Base-by-base conservation (phyloP, 2,329 filamentous ascomycete species). In the Pseudocercospora fuligena region DNA sequence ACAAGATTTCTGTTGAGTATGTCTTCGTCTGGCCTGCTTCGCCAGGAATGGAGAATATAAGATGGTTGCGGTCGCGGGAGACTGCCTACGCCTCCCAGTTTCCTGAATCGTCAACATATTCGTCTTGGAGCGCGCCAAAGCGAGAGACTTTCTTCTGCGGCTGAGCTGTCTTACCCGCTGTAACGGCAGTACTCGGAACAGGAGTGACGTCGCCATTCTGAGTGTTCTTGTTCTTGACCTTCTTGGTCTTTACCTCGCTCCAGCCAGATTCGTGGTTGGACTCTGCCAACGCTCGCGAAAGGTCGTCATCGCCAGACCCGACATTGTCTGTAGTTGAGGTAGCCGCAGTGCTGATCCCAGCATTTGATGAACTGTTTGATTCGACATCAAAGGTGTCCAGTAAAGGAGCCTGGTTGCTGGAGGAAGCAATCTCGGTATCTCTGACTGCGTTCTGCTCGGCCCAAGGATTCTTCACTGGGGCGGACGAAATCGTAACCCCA, bases 231-330 rank as follows among this genome's bases (percentile, higher is more conserved):
- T 84, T 85, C 76, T 83, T 83, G 76, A 85, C 83, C 69, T 81
- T 80, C 81, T 88, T 89, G 70, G 81, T 86, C 33, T 84, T 80
- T 25, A 89, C 87, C 9, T 86, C 87, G 69, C 84, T 88, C 88
- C 88, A 90, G 61, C 84, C 84, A 64, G 84, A 83, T 54, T 87
- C 84, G 49, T 80, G 79, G 60, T 82, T 80, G 59, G 78, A 82
- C 58, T 85, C 77, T 49, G 80, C 78, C 73, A 82, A 78, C 14
- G 80, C 80, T 66, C 85, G 79, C 54, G 83, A 83, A 74, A 88
- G 78, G 76, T 89, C 87, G 75, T 89, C 87, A 69, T 89, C 87
- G 76, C 89, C 87, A 3, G 86, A 86, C 16, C 85, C 85, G 62
- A 81, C 81, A 59, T 80, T 78, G 25, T 79, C 76, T n/a, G 78